Base-by-base conservation (phyloP, 768 basidiomycete species). In the Pleurotus sapidus region DNA sequence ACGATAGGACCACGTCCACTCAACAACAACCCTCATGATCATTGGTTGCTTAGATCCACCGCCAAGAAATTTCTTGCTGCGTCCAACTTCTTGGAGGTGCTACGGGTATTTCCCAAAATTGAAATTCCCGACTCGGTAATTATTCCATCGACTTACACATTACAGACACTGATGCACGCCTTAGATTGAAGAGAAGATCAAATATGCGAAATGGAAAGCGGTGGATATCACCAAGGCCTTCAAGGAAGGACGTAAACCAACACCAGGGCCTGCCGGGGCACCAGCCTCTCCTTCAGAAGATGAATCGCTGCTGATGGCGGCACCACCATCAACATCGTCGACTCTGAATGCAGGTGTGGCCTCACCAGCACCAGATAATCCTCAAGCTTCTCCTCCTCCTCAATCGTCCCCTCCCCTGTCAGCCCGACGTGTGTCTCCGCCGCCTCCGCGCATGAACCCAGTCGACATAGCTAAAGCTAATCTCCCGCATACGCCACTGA, bases 191-290 rank as follows among this genome's bases (percentile, higher is more conserved):
- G 90, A 90, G 60, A 98, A 97, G 72, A 84, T 96, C 37, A 87
- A 84, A 56, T 99, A 98, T 72, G 84, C 95, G 3, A 93, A 97
- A 70, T 99, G 97, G 95, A 98, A 98, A 70, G 96, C 96, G 38
- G 88, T 90, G 11, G 94, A 97, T 60, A 95, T 98, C 17, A 86
- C 92, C 15, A 98, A 92, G 70, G 95, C 96, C 1, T 83, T 95
- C 67, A 86, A 95, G n/a, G 96, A 98, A 70, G 95, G 97, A 4
- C 83, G 91, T 18, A 84, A 80, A 62, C 95, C 96, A 8, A 73
- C 77, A 1, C 83, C 95, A 1, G 96, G 93, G 1, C 89, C 92
- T 57, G 85, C 89, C 47, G 84, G 80, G 4, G 23, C 51, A 23
- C 4, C 12, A 34, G 17, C 49, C 51, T 77, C 70, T 58, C 65